phyloP scores from a whole-genome alignment of 805 yeast species.

The Candida xyloterini region DNA sequence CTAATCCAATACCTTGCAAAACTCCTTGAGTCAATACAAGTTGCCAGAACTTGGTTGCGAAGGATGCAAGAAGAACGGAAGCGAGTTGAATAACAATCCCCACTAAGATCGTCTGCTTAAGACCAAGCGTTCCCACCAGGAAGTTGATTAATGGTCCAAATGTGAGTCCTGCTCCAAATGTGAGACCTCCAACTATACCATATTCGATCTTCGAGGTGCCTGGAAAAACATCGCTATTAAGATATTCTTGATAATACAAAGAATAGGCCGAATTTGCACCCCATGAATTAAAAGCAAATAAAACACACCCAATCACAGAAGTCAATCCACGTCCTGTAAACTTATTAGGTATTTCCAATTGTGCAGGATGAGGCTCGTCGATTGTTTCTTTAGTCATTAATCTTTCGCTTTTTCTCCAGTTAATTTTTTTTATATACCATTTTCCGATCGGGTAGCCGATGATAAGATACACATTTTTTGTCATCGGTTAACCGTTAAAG shows the following conservation, averaged over 20 bases:
- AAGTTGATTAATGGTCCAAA: conserved; percentile 49
- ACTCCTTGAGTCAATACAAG: conserved; percentile 67
- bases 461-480: no score
- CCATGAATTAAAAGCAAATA: conserved; percentile 63
- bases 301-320: conserved; percentile 42
- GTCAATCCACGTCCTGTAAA: conserved; percentile 67
- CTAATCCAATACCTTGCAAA: conserved; percentile 55
- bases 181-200: conserved; percentile 66
- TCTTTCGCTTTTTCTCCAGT: neutral
- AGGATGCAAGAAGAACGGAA: conserved; percentile 60
- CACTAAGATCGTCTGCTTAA: conserved; percentile 38
- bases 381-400: neutral
- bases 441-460: no score
- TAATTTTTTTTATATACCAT: no score
- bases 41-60: conserved; percentile 59
- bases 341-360: conserved; percentile 48
- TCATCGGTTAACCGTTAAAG: no score
- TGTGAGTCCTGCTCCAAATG: conserved; percentile 53
- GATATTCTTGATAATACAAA: conserved; percentile 55
- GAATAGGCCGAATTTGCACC: conserved; percentile 71
- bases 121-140: conserved; percentile 42
- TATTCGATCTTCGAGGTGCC: conserved; percentile 59
- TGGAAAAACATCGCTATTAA: conserved; percentile 46
- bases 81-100: conserved; percentile 53
- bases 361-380: neutral